These are phyloP conservation scores for Pleurotus pulmonarius DNA, from an alignment of 768 basidiomycete genomes.

Conservation along the genomic window DNA sequence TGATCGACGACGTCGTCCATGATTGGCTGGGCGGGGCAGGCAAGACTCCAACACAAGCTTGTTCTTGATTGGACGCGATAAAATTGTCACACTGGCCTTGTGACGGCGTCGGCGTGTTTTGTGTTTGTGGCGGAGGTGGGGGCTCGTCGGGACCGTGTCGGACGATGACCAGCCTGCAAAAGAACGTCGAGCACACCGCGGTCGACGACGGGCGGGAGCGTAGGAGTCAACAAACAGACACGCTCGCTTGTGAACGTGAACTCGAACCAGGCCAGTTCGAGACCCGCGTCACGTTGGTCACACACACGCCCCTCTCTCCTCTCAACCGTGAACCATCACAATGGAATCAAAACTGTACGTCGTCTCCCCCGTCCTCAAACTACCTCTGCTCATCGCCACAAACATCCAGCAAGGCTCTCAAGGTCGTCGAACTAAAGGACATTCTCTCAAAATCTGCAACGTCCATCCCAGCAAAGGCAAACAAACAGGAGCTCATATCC, in stretches of 20 bases:
- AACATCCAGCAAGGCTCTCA: slow-evolving; percentile 51
- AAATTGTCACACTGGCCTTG: slow-evolving; percentile 11
- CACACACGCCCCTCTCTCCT: slow-evolving; percentile 18
- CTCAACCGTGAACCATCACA: slow-evolving; percentile 7
- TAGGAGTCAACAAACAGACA: not conserved
- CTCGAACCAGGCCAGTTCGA: not conserved
- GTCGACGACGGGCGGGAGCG: not conserved
- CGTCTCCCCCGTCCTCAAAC: not conserved
- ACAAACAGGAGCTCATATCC: slow-evolving; percentile 64
- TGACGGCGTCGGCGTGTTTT: not conserved
- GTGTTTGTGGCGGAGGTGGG: no score
- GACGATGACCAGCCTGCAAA: not conserved
- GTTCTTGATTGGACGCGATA: slow-evolving; percentile 6
- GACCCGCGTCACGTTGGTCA: slow-evolving; percentile 13
- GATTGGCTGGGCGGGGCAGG: slow-evolving; percentile 34
- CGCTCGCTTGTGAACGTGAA: slow-evolving; percentile 1
- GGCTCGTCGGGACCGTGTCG: not conserved
- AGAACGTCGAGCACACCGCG: not conserved
- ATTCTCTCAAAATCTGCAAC: slow-evolving; percentile 53
- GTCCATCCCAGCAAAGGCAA: slow-evolving; percentile 49
- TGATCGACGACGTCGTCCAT: slow-evolving; percentile 57
- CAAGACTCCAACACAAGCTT: no score
- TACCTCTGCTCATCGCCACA: slow-evolving; percentile 16
- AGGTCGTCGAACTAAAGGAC: slow-evolving; percentile 66
- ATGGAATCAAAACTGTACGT: slow-evolving; percentile 31